A percentile compares a stretch with the other conserved stretches of the same genome.
These are phyloP conservation scores for Neofusicoccum sp. DNA, from an alignment of 2,329 filamentous ascomycete genomes.

Conservation along the genomic window DNA sequence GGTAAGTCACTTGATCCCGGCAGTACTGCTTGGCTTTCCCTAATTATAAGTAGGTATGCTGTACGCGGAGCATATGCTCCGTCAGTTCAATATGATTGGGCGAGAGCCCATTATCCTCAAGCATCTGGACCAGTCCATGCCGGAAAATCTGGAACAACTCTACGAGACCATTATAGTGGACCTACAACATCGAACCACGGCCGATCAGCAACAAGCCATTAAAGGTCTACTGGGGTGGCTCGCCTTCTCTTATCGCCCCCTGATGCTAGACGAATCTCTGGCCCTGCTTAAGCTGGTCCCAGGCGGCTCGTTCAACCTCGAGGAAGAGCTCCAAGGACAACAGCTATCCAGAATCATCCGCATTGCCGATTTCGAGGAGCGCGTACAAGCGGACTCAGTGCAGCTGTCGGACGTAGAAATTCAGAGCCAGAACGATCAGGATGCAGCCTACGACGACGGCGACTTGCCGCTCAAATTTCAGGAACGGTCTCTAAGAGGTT, in stretches of 20 bases:
- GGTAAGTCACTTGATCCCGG: constrained; percentile 28
- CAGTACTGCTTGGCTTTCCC: not conserved
- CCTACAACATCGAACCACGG: constrained; percentile 24
- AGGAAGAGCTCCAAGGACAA: constrained; percentile 28
- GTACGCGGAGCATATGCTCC: constrained; percentile 40
- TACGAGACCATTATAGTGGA: constrained; percentile 27
- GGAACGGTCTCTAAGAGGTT: constrained; percentile 29
- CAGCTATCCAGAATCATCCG: not conserved
- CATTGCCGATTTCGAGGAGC: not conserved
- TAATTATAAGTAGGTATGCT: constrained; percentile 34
- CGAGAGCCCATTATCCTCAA: constrained; percentile 39
- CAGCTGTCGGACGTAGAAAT: not conserved
- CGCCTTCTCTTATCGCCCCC: constrained; percentile 26
- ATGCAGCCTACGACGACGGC: constrained; percentile 22
- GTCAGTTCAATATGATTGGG: constrained; percentile 33
- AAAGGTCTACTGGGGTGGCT: constrained; percentile 29
- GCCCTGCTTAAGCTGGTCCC: constrained; percentile 22
- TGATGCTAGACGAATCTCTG: constrained; percentile 27
- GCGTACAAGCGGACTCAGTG: not conserved
- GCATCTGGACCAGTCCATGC: constrained; percentile 30
- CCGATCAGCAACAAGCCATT: constrained; percentile 26
- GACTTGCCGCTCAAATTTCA: constrained; percentile 26
- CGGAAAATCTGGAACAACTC: constrained; percentile 22
- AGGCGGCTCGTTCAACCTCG: constrained; percentile 25
- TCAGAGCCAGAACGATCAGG: not conserved